Evolutionary conservation across 257 asterid species (phyloP).

Genomic region (Solanum infundibuliforme): DNA sequence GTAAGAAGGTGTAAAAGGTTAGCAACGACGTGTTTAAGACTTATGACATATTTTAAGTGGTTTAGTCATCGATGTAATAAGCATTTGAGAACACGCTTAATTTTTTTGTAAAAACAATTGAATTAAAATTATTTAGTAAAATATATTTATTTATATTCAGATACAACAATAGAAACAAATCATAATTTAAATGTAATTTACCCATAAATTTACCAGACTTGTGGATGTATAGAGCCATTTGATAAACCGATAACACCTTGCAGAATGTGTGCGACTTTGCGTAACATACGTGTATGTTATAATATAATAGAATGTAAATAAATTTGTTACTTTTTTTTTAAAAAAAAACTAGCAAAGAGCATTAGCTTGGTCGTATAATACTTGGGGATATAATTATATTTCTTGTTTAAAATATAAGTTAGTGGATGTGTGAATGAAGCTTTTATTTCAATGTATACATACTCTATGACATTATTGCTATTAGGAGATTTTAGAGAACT

Average conservation of each 20-base stretch:
- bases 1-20: neutral
- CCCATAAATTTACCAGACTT: neutral
- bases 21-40: neutral
- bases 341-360: neutral
- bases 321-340: neutral
- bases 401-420: neutral
- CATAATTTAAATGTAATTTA: too few species aligned
- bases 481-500: neutral
- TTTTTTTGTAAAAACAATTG: too few species aligned
- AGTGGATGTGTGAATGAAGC: neutral
- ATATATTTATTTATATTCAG: too few species aligned
- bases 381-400: neutral
- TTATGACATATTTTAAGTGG: too few species aligned
- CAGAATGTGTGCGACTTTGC: neutral
- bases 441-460: too few species aligned
- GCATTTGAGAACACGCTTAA: neutral
- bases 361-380: neutral
- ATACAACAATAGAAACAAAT: neutral
- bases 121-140: too few species aligned
- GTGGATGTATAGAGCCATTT: neutral
- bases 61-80: neutral
- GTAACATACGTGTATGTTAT: neutral
- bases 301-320: too few species aligned
- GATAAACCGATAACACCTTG: neutral
- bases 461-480: neutral